Conservation (phyloP, 1,284 basidiomycete species). For the Termitomyces sp. region DNA sequence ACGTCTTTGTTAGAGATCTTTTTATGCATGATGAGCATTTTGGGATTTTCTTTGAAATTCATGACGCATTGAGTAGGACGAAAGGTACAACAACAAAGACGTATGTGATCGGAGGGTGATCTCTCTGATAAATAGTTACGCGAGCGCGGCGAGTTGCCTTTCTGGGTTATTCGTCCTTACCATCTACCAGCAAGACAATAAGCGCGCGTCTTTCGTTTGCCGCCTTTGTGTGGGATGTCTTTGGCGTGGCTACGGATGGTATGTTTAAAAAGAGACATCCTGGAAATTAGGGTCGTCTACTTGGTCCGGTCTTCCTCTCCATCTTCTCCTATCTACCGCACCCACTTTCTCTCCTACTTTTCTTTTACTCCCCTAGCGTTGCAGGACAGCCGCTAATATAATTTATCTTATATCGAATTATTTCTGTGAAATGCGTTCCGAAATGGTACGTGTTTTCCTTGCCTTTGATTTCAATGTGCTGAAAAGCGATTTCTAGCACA, state of each 20-base stretch:
- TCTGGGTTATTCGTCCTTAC: constrained; percentile 11
- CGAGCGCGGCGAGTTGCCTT: constrained; percentile 13
- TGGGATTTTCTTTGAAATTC: constrained; percentile 17
- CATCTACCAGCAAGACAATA: constrained; percentile 17
- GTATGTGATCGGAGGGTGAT: neutral
- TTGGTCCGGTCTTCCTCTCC: constrained; percentile 11
- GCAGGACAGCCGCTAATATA: constrained; percentile 26
- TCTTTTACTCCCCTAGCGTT: constrained; percentile 20
- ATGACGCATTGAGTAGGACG: constrained; percentile 3
- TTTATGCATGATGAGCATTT: constrained; percentile 12
- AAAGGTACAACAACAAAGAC: constrained; percentile 10
- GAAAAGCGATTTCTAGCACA: constrained; percentile 15
- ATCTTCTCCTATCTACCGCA: constrained; percentile 1
- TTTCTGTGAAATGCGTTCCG: constrained; percentile 12
- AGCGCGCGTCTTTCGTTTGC: constrained; percentile 7
- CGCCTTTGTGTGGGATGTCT: constrained; percentile 16
- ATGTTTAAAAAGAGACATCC: constrained; percentile 14
- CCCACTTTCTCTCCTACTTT: constrained; percentile 4
- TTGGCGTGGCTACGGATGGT: constrained; percentile 3
- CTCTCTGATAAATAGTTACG: constrained; percentile 6
- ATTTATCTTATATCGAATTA: constrained; percentile 4
- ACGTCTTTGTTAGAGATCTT: constrained; percentile 16
- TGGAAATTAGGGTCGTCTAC: constrained; percentile 8
- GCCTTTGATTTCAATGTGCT: neutral
- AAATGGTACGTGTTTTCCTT: constrained; percentile 11